Conservation (phyloP, 495 filamentous ascomycete genomes). For the Podospora tetraspora region DNA sequence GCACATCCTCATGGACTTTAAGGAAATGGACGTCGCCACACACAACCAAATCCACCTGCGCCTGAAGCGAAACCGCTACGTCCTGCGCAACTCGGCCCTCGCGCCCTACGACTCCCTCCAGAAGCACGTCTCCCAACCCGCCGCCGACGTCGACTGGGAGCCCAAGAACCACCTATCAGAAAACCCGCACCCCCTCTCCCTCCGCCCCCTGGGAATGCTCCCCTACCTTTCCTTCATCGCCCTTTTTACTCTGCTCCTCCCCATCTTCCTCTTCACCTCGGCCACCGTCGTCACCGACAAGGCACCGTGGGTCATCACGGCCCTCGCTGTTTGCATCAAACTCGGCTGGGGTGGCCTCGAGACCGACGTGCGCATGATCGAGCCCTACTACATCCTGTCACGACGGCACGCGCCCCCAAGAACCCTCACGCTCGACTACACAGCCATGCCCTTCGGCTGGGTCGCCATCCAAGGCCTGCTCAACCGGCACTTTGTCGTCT, state of each 20-base stretch:
- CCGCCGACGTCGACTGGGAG: conserved; percentile 34
- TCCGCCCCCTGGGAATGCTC: conserved; percentile 53
- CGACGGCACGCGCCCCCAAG: conserved; percentile 55
- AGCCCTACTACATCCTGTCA: conserved; percentile 67
- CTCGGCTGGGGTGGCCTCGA: conserved; percentile 65
- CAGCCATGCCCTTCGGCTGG: conserved; percentile 61
- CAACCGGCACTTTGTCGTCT: conserved; percentile 61
- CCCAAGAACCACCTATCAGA: conserved; percentile 37
- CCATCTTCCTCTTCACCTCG: conserved; percentile 52
- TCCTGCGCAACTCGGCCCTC: conserved; percentile 62
- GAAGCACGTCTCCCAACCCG: conserved; percentile 19
- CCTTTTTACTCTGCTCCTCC: conserved; percentile 49
- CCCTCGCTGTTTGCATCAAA: conserved; percentile 59
- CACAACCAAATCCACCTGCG: conserved; percentile 61
- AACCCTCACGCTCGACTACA: conserved; percentile 66
- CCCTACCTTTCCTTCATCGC: conserved; percentile 49
- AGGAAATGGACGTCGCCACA: conserved; percentile 60
- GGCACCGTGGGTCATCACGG: conserved; percentile 59
- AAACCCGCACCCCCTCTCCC: conserved; percentile 65
- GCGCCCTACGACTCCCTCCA: conserved; percentile 39
- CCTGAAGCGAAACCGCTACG: conserved; percentile 59
- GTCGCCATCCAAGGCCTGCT: conserved; percentile 53
- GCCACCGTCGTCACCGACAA: conserved; percentile 52
- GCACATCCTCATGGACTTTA: conserved; percentile 71
- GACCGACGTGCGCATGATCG: conserved; percentile 64